Evolutionary conservation across 495 filamentous ascomycete genomes (phyloP).

Genomic region (Clavariopsis aquatica): DNA sequence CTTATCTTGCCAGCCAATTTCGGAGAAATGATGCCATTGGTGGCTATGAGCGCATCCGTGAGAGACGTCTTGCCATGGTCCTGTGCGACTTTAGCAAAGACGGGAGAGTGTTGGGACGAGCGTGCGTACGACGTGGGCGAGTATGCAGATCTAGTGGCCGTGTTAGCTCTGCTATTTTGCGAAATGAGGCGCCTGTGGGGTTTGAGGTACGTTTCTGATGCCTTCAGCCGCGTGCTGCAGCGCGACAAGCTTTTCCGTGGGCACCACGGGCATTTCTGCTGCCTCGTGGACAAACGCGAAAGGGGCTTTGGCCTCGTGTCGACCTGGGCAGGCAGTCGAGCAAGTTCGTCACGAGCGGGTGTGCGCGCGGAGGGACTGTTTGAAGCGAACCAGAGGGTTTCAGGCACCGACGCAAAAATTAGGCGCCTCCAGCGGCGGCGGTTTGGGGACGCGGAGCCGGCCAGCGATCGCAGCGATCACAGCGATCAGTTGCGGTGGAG

Average conservation of each 20-base stretch:
- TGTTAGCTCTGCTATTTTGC: slow-evolving; percentile 41
- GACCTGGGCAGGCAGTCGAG: slow-evolving; percentile 4
- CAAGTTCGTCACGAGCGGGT: background rate
- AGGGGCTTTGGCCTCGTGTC: background rate
- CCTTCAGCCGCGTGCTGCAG: slow-evolving; percentile 81
- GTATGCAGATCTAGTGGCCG: slow-evolving; percentile 82
- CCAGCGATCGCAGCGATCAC: background rate
- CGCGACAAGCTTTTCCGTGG: slow-evolving; percentile 78
- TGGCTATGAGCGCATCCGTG: slow-evolving; percentile 93
- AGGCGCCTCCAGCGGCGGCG: background rate
- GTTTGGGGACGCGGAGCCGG: background rate
- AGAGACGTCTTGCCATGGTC: slow-evolving; percentile 99
- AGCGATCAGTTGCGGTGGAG: background rate
- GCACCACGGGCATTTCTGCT: slow-evolving; percentile 77
- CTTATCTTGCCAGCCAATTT: slow-evolving; percentile 97
- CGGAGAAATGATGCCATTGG: slow-evolving; percentile 98
- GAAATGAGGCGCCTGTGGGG: background rate
- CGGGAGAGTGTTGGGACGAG: slow-evolving; percentile 2
- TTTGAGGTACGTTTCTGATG: slow-evolving; percentile 73
- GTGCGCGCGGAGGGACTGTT: slow-evolving; percentile 15
- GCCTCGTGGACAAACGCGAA: background rate
- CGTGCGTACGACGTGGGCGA: slow-evolving; percentile 85
- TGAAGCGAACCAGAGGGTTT: slow-evolving; percentile 7
- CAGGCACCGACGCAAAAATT: slow-evolving; percentile 4
- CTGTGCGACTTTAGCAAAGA: slow-evolving; percentile 42